These are phyloP conservation scores for Puccinia sorghi DNA, from an alignment of 1,284 basidiomycete species.

Conservation along the genomic window DNA sequence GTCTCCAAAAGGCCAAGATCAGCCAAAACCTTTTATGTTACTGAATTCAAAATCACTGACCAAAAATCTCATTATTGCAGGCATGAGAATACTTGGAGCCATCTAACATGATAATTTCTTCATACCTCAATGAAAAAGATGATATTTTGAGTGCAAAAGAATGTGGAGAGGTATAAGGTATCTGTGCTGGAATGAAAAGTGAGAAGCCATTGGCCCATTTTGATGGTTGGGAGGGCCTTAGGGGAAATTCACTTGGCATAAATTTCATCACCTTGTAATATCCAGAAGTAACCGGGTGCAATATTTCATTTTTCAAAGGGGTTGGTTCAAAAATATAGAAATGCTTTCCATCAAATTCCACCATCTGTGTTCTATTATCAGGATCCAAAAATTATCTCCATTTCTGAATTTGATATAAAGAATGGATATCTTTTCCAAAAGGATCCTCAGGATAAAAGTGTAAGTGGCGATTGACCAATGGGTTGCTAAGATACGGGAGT, in stretches of 20 bases:
- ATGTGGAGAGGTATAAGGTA: no score
- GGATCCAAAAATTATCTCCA: background rate
- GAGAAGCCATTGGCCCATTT: background rate
- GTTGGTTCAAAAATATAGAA: slow-evolving; percentile 12
- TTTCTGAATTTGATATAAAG: background rate
- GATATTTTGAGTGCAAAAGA: no score
- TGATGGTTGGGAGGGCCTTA: background rate
- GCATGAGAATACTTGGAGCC: background rate
- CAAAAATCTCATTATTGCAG: background rate
- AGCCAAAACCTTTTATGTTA: background rate
- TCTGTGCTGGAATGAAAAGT: background rate
- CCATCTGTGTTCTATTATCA: background rate
- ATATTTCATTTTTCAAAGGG: no score
- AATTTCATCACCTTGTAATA: no score
- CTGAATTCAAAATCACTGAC: background rate
- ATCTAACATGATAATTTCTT: background rate
- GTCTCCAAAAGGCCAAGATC: background rate
- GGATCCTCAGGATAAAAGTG: background rate
- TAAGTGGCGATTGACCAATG: background rate
- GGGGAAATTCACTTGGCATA: slow-evolving; percentile 6
- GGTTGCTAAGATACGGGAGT: background rate
- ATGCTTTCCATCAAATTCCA: background rate
- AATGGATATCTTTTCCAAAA: background rate
- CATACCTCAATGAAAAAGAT: no score
- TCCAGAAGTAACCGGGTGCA: no score